Base-by-base conservation (phyloP, 768 basidiomycete genomes). In the Tubosaeta sp. region DNA sequence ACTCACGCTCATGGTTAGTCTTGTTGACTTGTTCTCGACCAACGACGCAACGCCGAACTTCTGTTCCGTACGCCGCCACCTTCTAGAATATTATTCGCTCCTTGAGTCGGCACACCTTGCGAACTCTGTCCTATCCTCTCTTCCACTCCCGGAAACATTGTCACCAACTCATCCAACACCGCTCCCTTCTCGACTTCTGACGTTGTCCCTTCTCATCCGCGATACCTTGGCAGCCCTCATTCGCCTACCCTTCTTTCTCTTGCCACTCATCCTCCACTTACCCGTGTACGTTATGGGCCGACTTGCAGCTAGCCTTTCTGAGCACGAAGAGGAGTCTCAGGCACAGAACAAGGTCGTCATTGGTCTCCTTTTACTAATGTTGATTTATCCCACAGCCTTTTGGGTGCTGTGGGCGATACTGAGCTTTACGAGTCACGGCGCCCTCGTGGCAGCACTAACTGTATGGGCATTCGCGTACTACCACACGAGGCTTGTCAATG, bases 261-360 rank as follows among this genome's bases (percentile, higher is more conserved):
- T 96, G 43, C 95, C 95, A 1, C 76, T 96, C 25, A 63, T 95
- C 49, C 72, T 94, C 47, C 90, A 93, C 51, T 68, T 83, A 12
- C 96, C 96, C 4, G 83, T 88, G 41, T 98, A 98, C 70, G 70
- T 84, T 53, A 83, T 95, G 74, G 86, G 83, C 12, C 76, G 84
- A 27, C 61, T 86, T 46, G 92, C 90, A 40, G 88, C 87, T 18
- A 71, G 79, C 41, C 71, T 95, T 32, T 83, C 79, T 31, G 78
- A 87, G 61, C 82, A 92, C 54, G 94, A 97, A 65, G 87, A 97
- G 68, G 95, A 97, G 67, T 87, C 91, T 11, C 87, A 91, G 68
- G 96, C 95, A 39, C 94, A 98, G 76, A 98, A 92, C 75, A 99
- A 99, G 76, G 82, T 96, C 40, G 84, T 89, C 12, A 86, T 95